Evolutionary conservation across 805 yeast species (phyloP), one percentile per base, ranked within the genome.

Genomic region (Scheffersomyces coipomensis): DNA sequence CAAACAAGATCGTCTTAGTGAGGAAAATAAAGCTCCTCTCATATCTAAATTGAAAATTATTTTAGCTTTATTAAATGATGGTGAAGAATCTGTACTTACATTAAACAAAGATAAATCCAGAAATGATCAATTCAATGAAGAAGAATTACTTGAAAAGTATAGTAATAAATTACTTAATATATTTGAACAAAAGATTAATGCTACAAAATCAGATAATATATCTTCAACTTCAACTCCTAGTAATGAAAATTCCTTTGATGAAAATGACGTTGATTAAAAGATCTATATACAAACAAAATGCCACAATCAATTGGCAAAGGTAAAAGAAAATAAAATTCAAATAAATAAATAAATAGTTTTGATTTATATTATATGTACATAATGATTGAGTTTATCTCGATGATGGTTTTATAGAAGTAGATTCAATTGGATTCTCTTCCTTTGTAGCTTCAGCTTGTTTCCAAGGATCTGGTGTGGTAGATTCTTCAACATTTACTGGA

Each of bases 401-500:
- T 40, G 66, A 56, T 22, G 76, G 73, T 41, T 62, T 65, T 19
- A 73, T 58, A 0, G 53, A 41, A 3, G 78, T 67, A 3, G 66
- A 34, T 34, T 63, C 58, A 16, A 71, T 67, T 9, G 75, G 75
- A 37, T 62, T 44, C 16, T 43, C 37, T 12, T 55, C 52, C 34
- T 36, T 37, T 11, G 58, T 36, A 29, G 43, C 47, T 29, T 64
- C 65, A 5, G 71, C 70, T 29, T 55, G 49, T 37, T 61, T 58
- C 72, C 72, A 66, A 2, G 71, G 71, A 39, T 63, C 56, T 3
- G 30, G n/a, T n/a, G n/a, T n/a, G n/a, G n/a, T n/a, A n/a, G n/a
- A n/a, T n/a, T n/a, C n/a, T n/a, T n/a, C n/a, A n/a, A n/a, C n/a
- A n/a, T n/a, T n/a, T n/a, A n/a, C n/a, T n/a, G n/a, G n/a, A n/a